Conservation (phyloP, 345 rosid genomes). For the Corymbia maculata region DNA sequence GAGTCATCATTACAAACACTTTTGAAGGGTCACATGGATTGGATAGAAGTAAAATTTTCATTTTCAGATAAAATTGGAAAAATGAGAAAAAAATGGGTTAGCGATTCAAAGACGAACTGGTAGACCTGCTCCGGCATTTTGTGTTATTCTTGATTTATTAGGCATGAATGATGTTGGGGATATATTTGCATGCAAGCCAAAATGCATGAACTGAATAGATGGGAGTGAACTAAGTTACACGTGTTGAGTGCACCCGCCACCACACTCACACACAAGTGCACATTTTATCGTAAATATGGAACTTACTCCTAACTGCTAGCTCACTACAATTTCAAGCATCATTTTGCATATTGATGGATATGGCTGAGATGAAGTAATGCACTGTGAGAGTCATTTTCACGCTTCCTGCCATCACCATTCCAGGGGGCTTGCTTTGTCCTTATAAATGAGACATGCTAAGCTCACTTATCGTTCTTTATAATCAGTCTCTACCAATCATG, state of each 20-base stretch:
- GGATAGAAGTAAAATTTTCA: neutral
- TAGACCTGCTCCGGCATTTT: neutral
- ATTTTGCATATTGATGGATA: neutral
- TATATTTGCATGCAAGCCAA: neutral
- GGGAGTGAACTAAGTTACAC: neutral
- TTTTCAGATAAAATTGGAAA: neutral
- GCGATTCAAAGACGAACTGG: neutral
- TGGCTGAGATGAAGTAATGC: neutral
- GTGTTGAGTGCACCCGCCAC: neutral
- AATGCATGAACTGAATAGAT: neutral
- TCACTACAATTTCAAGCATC: neutral
- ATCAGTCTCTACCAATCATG: neutral
- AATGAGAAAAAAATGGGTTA: neutral
- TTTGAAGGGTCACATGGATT: neutral
- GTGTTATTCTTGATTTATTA: neutral
- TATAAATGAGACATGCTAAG: neutral
- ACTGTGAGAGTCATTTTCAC: neutral
- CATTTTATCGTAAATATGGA: neutral
- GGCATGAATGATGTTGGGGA: neutral
- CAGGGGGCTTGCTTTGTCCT: neutral
- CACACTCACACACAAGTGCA: neutral
- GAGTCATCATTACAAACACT: neutral
- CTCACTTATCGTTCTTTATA: neutral
- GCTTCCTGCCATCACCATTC: neutral
- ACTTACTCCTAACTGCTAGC: neutral